phyloP scores from a whole-genome alignment of 108 stramenopile genomes.

The Mayamaea pseudoterrestris region DNA sequence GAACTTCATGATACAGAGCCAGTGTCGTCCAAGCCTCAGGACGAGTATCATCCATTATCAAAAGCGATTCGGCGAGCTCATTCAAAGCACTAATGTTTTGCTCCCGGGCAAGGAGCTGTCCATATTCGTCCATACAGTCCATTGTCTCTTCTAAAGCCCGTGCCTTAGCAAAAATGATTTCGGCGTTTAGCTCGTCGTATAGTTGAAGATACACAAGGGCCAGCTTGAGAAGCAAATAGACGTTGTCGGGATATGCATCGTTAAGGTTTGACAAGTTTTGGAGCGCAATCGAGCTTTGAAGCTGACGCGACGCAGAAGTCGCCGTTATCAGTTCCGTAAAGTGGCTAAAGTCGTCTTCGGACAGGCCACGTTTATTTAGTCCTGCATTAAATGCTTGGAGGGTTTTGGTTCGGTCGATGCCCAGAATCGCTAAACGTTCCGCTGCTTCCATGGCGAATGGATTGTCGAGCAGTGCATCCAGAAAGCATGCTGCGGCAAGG shows the following conservation, averaged over 20 bases:
- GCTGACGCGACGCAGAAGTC: constrained; percentile 20
- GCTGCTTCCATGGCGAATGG: constrained; percentile 64
- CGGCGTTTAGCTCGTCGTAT: constrained; percentile 42
- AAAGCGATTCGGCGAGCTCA: constrained; percentile 40
- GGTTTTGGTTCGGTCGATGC: constrained; percentile 22
- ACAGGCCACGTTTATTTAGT: constrained; percentile 1
- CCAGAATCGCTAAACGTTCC: constrained; percentile 33
- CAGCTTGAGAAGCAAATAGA: constrained; percentile 48
- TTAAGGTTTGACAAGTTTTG: constrained; percentile 46
- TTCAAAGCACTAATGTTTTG: constrained; percentile 40
- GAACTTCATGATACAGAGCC: constrained; percentile 59
- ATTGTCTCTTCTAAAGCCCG: constrained; percentile 32
- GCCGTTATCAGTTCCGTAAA: constrained; percentile 25
- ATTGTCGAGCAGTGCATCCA: constrained; percentile 39
- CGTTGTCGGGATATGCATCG: constrained; percentile 48
- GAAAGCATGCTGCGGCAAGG: constrained; percentile 41
- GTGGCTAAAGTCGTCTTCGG: constrained; percentile 1
- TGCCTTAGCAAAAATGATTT: constrained; percentile 35
- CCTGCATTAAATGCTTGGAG: constrained; percentile 28
- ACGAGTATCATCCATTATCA: constrained; percentile 60
- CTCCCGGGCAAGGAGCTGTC: constrained; percentile 38
- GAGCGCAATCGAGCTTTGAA: constrained; percentile 27
- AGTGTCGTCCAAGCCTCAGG: constrained; percentile 70
- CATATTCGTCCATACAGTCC: constrained; percentile 70
- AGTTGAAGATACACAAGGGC: constrained; percentile 53